Evolutionary conservation across 2,329 filamentous ascomycete genomes (phyloP).

Genomic region (Stagonosporopsis rhizophila): DNA sequence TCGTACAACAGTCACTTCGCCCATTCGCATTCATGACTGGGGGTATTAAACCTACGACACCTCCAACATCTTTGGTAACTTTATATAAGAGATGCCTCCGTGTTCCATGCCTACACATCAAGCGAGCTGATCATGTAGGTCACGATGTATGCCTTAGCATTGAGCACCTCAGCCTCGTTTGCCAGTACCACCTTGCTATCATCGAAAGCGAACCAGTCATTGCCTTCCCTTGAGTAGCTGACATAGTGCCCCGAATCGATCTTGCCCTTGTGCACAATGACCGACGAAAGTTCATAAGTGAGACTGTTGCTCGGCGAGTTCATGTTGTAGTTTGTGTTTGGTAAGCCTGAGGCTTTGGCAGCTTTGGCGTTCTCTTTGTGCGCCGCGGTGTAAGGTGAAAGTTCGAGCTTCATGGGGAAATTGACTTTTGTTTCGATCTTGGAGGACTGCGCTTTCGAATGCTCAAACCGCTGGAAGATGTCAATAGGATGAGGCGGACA

Average conservation of each 20-base stretch:
- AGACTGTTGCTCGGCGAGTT: constrained; percentile 59
- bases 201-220: constrained; percentile 94
- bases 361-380: constrained; percentile 47
- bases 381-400: constrained; percentile 85
- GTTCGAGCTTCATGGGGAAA: constrained; percentile 86
- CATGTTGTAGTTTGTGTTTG: constrained; percentile 41
- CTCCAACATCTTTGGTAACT: not conserved
- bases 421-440: constrained; percentile 89
- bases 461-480: constrained; percentile 70
- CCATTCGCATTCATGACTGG: not conserved
- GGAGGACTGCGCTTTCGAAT: constrained; percentile 74
- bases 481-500: constrained; percentile 9
- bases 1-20: not conserved
- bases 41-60: not conserved
- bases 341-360: constrained; percentile 48
- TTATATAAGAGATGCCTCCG: not conserved
- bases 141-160: constrained; percentile 85
- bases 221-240: constrained; percentile 83
- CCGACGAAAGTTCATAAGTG: constrained; percentile 85
- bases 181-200: constrained; percentile 91
- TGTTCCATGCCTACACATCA: constrained; percentile 30
- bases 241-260: constrained; percentile 93
- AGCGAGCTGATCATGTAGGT: constrained; percentile 68
- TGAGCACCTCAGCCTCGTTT: constrained; percentile 82
- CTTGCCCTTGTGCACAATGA: constrained; percentile 91